A percentile compares a stretch with the other conserved stretches of the same genome.
Evolutionary conservation across 305 asterid species (phyloP).

Genomic region (Stenogyne calaminthoides): DNA sequence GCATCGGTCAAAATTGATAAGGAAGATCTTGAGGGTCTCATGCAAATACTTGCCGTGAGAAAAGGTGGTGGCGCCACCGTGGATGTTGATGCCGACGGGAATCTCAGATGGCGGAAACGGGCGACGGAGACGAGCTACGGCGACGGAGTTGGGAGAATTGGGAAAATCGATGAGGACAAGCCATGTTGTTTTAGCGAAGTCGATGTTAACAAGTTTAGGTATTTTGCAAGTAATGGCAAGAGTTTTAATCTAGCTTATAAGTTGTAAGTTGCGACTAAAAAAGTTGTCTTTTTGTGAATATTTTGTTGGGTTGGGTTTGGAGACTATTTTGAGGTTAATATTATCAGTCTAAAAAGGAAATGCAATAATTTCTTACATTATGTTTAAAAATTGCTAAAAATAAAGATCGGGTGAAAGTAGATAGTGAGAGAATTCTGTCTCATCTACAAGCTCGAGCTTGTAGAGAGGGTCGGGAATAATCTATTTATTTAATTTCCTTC

Average conservation of each 20-base stretch:
- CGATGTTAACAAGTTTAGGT: slow-evolving; percentile 31
- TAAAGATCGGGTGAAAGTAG: too few species aligned
- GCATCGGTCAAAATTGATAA: slow-evolving; percentile 21
- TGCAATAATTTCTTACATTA: too few species aligned
- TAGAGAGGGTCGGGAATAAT: too few species aligned
- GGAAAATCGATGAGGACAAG: slow-evolving; percentile 66
- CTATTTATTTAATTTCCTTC: too few species aligned
- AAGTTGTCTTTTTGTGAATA: too few species aligned
- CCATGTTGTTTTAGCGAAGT: slow-evolving; percentile 57
- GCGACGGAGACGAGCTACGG: slow-evolving; percentile 52
- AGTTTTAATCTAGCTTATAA: neutral
- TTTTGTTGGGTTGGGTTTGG: too few species aligned
- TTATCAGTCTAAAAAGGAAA: too few species aligned
- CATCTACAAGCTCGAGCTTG: too few species aligned
- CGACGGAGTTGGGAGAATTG: slow-evolving; percentile 60
- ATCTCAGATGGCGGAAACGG: slow-evolving; percentile 42
- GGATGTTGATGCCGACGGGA: slow-evolving; percentile 42
- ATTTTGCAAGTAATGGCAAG: neutral
- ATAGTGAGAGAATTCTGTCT: too few species aligned
- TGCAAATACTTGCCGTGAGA: slow-evolving; percentile 36
- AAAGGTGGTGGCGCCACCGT: slow-evolving; percentile 41
- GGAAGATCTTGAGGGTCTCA: slow-evolving; percentile 42
- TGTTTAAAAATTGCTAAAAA: too few species aligned
- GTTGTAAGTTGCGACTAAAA: too few species aligned
- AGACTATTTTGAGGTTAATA: too few species aligned